Percentiles rank a stretch among this genome's conserved stretches.
Conservation (phyloP, 495 filamentous ascomycete species). For the Xylaria bambusicola region DNA sequence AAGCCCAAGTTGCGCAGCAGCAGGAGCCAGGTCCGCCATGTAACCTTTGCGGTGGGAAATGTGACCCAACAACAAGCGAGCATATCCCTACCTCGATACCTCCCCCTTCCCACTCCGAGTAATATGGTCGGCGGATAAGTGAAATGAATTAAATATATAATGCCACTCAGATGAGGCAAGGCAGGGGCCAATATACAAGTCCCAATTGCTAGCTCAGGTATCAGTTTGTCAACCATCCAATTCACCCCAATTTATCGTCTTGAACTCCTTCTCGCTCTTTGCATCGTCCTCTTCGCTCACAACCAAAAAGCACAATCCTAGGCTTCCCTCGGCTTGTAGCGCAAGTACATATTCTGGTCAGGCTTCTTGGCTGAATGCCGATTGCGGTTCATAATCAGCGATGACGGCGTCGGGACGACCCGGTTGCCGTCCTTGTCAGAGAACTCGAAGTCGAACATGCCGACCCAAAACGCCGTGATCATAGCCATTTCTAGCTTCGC, state of each 20-base stretch:
- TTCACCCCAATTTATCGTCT: no score
- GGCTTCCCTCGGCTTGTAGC: slow-evolving; percentile 21
- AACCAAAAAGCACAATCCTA: background rate
- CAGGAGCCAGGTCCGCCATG: no score
- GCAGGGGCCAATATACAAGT: background rate
- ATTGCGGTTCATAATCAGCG: slow-evolving; percentile 16
- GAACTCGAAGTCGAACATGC: slow-evolving; percentile 35
- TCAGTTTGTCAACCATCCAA: no score
- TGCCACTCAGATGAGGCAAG: background rate
- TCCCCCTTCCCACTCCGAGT: no score
- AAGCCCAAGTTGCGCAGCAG: no score
- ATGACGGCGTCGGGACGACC: background rate
- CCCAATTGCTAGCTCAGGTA: background rate
- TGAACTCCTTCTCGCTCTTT: no score
- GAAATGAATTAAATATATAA: no score
- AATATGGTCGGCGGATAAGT: no score
- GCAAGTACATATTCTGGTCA: slow-evolving; percentile 22
- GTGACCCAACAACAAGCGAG: no score
- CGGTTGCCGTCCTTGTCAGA: slow-evolving; percentile 25
- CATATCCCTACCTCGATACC: no score
- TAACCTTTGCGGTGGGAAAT: no score
- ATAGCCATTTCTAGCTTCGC: slow-evolving; percentile 52
- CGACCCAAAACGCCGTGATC: slow-evolving; percentile 45
- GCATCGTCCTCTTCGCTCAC: background rate
- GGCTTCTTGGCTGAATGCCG: slow-evolving; percentile 22